Base-by-base conservation (phyloP, 169 alveolate species). In the Cryptosporidium sp. region DNA sequence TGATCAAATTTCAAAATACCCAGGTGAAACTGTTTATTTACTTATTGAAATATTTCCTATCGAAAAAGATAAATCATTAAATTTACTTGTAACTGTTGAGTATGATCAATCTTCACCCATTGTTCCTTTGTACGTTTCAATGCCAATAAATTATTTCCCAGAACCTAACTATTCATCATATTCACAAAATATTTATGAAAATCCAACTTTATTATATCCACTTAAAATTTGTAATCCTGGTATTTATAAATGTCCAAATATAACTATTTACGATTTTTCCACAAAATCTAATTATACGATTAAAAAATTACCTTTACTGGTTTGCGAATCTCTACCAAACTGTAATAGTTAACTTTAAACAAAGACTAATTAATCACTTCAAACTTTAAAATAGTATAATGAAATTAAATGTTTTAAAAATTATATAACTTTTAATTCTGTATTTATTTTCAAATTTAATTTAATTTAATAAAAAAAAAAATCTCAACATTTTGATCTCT, bases 181-280 rank as follows among this genome's bases (percentile, higher is more conserved):
- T 16, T 42, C 37, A 0, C 9, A 6, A 31, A 29, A 23, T 71
- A 26, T 33, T 29, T 52, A 80, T 23, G 60, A 21, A 9, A 48
- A 37, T 62, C 62, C 67, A 26, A 60, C 68, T 23, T 42, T 80
- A 62, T 33, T 80, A 23, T 80, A 80, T 80, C 89, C 89, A n/a
- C n/a, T 80, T 6, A 60, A 60, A 62, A 80, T 80, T 42, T 80
- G 89, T 48, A 12, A 61, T 80, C 89, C 89, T 42, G 89, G 89
- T 16, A 80, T 80, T 45, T 65, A 62, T 80, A 58, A 80, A 42
- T 80, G 89, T 16, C 89, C 89, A n/a, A 80, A 65, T 35, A 65
- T 80, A 62, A n/a, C 4, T 35, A 62, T 80, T 62, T 29, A 42
- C 65, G 89, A 80, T 45, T 65, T 62, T 29, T 29, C 48, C 33